Evolutionary conservation across 1,284 basidiomycete genomes (phyloP).

Genomic region (Pisolithus thermaeus): DNA sequence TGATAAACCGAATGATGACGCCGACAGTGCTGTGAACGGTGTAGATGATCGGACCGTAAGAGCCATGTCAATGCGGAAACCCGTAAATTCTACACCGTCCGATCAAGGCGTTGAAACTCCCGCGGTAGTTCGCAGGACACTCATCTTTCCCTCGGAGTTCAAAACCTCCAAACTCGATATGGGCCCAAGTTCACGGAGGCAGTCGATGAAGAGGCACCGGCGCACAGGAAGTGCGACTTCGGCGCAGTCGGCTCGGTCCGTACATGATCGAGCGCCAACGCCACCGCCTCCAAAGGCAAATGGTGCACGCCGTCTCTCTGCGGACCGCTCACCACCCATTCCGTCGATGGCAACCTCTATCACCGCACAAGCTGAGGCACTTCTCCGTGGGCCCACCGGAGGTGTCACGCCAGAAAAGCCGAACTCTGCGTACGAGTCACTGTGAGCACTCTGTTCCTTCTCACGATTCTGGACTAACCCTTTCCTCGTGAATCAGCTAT

Average conservation of each 20-base stretch:
- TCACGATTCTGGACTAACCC: constrained; percentile 11
- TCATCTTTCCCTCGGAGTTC: constrained; percentile 68
- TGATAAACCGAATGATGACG: constrained; percentile 33
- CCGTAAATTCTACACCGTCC: constrained; percentile 33
- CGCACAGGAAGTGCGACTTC: constrained; percentile 54
- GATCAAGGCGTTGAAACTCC: constrained; percentile 33
- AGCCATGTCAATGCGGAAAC: constrained; percentile 34
- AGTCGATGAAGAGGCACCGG: constrained; percentile 42
- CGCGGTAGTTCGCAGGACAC: constrained; percentile 65
- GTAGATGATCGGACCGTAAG: constrained; percentile 31
- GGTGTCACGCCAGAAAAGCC: constrained; percentile 51
- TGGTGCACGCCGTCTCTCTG: constrained; percentile 55
- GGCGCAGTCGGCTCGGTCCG: constrained; percentile 49
- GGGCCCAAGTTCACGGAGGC: constrained; percentile 49
- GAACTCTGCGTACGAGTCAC: constrained; percentile 64
- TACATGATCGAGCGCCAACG: constrained; percentile 76
- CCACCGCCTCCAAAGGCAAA: constrained; percentile 66
- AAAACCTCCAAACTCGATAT: constrained; percentile 49
- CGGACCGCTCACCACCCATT: constrained; percentile 60
- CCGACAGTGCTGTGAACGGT: constrained; percentile 23
- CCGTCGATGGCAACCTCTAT: constrained; percentile 56
- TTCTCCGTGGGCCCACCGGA: constrained; percentile 35
- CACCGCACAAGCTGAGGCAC: constrained; percentile 40
- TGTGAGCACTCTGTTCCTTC: constrained; percentile 44
- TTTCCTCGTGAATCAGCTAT: constrained; percentile 45